These are phyloP conservation scores for Candida sanyaensis DNA, from an alignment of 1,139 yeast genomes.

Conservation along the genomic window DNA sequence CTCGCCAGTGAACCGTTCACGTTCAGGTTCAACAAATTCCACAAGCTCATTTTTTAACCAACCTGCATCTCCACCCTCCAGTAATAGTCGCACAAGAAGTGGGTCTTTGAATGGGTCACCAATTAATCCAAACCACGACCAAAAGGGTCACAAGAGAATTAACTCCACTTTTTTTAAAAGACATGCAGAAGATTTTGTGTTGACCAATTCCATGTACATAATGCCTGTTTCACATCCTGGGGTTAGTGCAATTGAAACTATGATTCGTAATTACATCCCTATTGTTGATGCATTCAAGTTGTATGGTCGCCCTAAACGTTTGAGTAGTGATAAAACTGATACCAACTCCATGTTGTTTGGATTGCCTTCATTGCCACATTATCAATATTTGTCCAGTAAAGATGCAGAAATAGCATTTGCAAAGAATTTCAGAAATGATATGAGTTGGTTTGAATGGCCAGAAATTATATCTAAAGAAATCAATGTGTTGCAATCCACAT, in stretches of 20 bases:
- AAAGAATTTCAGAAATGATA: conserved; percentile 21
- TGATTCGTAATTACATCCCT: conserved; percentile 56
- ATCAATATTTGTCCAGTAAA: conserved; percentile 46
- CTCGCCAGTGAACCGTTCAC: conserved; percentile 18
- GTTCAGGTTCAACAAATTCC: conserved; percentile 26
- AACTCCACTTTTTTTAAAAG: conserved; percentile 24
- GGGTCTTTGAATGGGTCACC: conserved; percentile 12
- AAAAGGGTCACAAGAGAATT: conserved; percentile 12
- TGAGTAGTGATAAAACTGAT: conserved; percentile 47
- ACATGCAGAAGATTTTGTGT: conserved; percentile 31
- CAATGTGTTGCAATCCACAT: conserved; percentile 15
- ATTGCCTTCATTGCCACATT: conserved; percentile 58
- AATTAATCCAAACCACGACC: conserved; percentile 11
- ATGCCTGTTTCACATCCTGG: conserved; percentile 60
- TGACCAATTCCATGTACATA: conserved; percentile 42
- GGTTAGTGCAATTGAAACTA: conserved; percentile 56
- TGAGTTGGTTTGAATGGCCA: conserved; percentile 24
- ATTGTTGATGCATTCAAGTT: conserved; percentile 54
- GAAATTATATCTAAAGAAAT: conserved; percentile 10
- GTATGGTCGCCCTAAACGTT: conserved; percentile 56
- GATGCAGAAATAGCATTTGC: conserved; percentile 39
- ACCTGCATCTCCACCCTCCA: conserved; percentile 22
- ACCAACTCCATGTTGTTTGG: conserved; percentile 53
- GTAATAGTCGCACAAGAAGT: conserved; percentile 8
- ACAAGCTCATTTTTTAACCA: conserved; percentile 27